A percentile compares a stretch with the other conserved stretches of the same genome.
Conservation (phyloP, 768 basidiomycete species). For the Tremella fuciformis region DNA sequence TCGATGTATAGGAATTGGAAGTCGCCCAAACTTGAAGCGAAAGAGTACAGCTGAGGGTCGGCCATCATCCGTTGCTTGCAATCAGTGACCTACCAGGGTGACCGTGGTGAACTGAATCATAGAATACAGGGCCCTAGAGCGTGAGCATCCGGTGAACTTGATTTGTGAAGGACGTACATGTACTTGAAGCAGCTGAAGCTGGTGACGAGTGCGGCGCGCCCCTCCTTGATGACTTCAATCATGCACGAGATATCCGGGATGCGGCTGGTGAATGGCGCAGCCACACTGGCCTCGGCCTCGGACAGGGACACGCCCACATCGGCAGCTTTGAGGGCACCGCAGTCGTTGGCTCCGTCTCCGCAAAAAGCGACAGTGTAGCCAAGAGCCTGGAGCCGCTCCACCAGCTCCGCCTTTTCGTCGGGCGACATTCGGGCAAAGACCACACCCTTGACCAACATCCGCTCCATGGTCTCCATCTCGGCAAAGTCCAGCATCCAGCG, state of each 20-base stretch:
- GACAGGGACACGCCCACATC: constrained; percentile 96
- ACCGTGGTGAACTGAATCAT: constrained; percentile 99
- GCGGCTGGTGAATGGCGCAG: constrained; percentile 92
- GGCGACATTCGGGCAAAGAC: constrained; percentile 99
- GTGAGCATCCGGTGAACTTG: neutral
- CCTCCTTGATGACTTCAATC: constrained; percentile 93
- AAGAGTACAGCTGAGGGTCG: constrained; percentile 68
- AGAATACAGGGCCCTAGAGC: constrained; percentile 86
- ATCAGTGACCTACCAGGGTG: constrained; percentile 57
- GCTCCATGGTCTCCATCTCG: constrained; percentile 85
- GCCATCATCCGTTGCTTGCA: neutral
- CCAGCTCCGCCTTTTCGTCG: constrained; percentile 97
- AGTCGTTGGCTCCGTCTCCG: constrained; percentile 98
- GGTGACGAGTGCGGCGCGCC: constrained; percentile 90
- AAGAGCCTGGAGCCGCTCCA: constrained; percentile 84
- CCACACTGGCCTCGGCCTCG: constrained; percentile 96
- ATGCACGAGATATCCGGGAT: constrained; percentile 94
- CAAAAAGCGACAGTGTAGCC: constrained; percentile 98
- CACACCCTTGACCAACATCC: constrained; percentile 97
- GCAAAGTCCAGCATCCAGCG: constrained; percentile 97
- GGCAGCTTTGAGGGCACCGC: constrained; percentile 95
- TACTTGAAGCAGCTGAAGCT: constrained; percentile 99
- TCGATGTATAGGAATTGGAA: constrained; percentile 98
- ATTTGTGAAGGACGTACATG: constrained; percentile 64
- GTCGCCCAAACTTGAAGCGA: constrained; percentile 92